These are phyloP conservation scores for Exophiala oligosperma DNA, from an alignment of 2,329 filamentous ascomycete genomes.

Conservation along the genomic window DNA sequence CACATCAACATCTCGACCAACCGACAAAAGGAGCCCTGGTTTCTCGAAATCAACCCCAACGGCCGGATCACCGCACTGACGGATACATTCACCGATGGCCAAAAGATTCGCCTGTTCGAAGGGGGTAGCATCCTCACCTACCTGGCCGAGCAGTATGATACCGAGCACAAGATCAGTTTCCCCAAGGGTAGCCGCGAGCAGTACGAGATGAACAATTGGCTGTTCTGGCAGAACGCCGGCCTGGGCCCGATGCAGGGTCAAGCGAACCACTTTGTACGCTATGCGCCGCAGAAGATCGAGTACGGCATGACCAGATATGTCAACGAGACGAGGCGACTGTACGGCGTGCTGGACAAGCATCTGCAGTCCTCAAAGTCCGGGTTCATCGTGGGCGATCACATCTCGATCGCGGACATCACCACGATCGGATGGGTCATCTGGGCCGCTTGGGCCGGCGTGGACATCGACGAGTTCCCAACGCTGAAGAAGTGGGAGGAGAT, in stretches of 20 bases:
- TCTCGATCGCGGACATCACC: slow-evolving; percentile 69
- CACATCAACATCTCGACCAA: slow-evolving; percentile 58
- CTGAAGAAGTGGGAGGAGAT: slow-evolving; percentile 75
- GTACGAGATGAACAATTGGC: slow-evolving; percentile 79
- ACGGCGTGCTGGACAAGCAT: slow-evolving; percentile 73
- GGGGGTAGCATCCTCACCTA: slow-evolving; percentile 83
- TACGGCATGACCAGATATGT: slow-evolving; percentile 81
- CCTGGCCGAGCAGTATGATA: slow-evolving; percentile 77
- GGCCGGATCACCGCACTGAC: slow-evolving; percentile 86
- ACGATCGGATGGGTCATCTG: slow-evolving; percentile 75
- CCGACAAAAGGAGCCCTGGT: slow-evolving; percentile 83
- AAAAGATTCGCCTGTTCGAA: slow-evolving; percentile 74
- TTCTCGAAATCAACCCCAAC: slow-evolving; percentile 88
- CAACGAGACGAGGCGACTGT: slow-evolving; percentile 82
- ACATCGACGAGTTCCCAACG: slow-evolving; percentile 73
- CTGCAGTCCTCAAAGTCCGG: slow-evolving; percentile 54
- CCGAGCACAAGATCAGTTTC: slow-evolving; percentile 79
- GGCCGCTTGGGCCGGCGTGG: slow-evolving; percentile 61
- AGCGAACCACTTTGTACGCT: slow-evolving; percentile 79
- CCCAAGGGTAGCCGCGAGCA: slow-evolving; percentile 70
- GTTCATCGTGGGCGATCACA: slow-evolving; percentile 53
- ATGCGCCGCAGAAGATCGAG: slow-evolving; percentile 77
- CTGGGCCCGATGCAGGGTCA: slow-evolving; percentile 83
- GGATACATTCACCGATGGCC: slow-evolving; percentile 53
- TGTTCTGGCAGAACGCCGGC: slow-evolving; percentile 76